Percentiles rank a stretch among this genome's conserved stretches.
Conservation (phyloP, 306 rosid genomes). For the Citrullus mucosospermus region DNA sequence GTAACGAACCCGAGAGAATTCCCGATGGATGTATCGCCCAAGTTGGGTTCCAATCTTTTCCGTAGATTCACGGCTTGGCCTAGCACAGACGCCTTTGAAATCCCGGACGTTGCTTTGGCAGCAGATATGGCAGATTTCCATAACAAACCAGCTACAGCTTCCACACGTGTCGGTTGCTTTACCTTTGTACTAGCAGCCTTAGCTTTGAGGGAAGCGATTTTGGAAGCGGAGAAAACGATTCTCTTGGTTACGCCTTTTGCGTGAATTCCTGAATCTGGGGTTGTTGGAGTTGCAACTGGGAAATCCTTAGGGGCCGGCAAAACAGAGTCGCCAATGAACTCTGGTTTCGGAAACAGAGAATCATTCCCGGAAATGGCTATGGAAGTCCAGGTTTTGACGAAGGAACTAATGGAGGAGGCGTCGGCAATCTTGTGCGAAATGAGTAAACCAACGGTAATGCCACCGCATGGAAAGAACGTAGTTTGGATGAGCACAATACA, state of each 20-base stretch:
- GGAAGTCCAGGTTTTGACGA: slow-evolving; percentile 24
- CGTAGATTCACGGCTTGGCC: slow-evolving; percentile 27
- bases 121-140: slow-evolving; percentile 26
- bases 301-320: slow-evolving; percentile 12
- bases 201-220: too few species aligned
- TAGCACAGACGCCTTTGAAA: slow-evolving; percentile 7
- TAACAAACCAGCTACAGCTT: slow-evolving; percentile 23
- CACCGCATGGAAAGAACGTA: slow-evolving; percentile 25
- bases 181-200: not conserved
- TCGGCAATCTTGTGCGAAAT: slow-evolving; percentile 28
- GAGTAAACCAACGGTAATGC: slow-evolving; percentile 22
- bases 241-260: slow-evolving; percentile 23
- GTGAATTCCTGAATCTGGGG: slow-evolving; percentile 13
- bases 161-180: slow-evolving; percentile 17
- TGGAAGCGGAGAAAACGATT: slow-evolving; percentile 12
- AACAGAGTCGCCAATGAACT: not conserved
- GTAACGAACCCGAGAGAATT: not conserved
- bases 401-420: slow-evolving; percentile 22
- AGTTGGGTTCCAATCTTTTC: not conserved
- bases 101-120: slow-evolving; percentile 8
- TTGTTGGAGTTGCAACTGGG: slow-evolving; percentile 10
- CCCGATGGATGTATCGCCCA: not conserved
- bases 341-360: not conserved
- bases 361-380: not conserved
- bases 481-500: slow-evolving; percentile 19